These are phyloP conservation scores for Hydrangea macrophylla DNA, from an alignment of 148 eudicot species.

Conservation along the genomic window DNA sequence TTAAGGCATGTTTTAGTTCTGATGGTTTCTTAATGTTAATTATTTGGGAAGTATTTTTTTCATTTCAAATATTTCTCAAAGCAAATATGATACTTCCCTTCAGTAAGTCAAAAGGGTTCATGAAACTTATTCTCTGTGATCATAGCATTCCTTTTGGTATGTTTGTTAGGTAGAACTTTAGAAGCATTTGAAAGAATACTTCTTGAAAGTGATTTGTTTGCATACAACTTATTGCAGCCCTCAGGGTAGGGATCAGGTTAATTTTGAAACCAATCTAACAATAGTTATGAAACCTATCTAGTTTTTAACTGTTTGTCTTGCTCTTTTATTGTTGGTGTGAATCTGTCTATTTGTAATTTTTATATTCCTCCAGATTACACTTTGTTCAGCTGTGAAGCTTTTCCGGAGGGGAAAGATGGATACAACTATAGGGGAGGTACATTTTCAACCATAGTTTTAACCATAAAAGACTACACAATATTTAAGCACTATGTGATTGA, in stretches of 20 bases:
- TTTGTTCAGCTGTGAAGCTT: conserved; percentile 90
- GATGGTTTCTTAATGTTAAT: too few species aligned
- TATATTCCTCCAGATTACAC: conserved; percentile 52
- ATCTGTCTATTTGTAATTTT: not conserved
- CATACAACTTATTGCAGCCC: not conserved
- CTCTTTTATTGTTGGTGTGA: not conserved
- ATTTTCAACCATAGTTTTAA: conserved; percentile 5
- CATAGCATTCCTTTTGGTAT: not conserved
- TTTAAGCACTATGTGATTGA: not conserved
- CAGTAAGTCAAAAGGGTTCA: too few species aligned
- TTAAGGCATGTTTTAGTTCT: too few species aligned
- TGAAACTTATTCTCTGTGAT: not conserved
- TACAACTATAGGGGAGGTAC: conserved; percentile 79
- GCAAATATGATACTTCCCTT: too few species aligned
- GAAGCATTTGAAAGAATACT: not conserved
- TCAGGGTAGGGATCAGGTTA: too few species aligned
- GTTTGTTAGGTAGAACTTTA: not conserved
- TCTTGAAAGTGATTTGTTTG: not conserved
- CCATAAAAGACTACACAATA: not conserved
- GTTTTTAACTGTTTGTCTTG: not conserved
- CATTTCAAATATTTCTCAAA: too few species aligned
- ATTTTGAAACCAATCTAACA: not conserved
- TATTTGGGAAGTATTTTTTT: too few species aligned
- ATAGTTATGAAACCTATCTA: not conserved
- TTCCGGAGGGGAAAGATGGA: conserved; percentile 73